Base-by-base conservation (phyloP, 345 rosid species). In the Euphorbia lathyris region DNA sequence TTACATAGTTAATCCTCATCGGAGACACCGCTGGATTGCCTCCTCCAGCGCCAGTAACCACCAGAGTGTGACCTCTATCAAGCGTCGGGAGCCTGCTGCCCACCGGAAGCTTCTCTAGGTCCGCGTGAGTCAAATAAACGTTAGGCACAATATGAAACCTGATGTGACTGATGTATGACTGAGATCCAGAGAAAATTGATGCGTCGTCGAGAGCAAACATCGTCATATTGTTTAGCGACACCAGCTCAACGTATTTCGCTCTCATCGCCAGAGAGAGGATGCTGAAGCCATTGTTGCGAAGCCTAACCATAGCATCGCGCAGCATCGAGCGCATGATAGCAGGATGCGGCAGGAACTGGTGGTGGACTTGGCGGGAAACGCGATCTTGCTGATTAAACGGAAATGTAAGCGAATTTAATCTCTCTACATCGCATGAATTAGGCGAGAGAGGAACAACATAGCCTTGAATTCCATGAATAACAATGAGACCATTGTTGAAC, bases 121-220 rank as follows among this genome's bases (percentile, higher is more conserved):
- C 93, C 14, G 65, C 70, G 5, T 61, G 51, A 23, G 80, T 76
- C 77, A 86, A 74, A 51, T 60, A 76, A n/a, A 36, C 79, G 58
- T 88, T 80, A 3, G 93, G 93, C 67, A 86, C 86, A n/a, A 88
- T 83, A 69, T 86, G 93, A 73, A 84, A 84, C 50, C 90, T 72
- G 19, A 88, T 52, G 67, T 74, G 83, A 45, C 74, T 76, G 63
- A 84, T 72, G 68, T 83, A 88, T 4, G 76, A 42, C 68, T 72
- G 74, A 12, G 88, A 84, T 55, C 88, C 93, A 27, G 84, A 68
- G 80, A 88, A 86, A 68, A 88, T 84, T 4, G 88, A 80, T 42
- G 72, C 62, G 66, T 88, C 93, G 58, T 83, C 86, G 4, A 88
- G 72, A 45, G 90, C 86, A 64, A 88, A 86, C 38, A 86, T 60